Percentiles rank a stretch among this genome's conserved stretches.
Evolutionary conservation across 495 filamentous ascomycete species (phyloP).

Genomic region (Trichocladium antarcticum): DNA sequence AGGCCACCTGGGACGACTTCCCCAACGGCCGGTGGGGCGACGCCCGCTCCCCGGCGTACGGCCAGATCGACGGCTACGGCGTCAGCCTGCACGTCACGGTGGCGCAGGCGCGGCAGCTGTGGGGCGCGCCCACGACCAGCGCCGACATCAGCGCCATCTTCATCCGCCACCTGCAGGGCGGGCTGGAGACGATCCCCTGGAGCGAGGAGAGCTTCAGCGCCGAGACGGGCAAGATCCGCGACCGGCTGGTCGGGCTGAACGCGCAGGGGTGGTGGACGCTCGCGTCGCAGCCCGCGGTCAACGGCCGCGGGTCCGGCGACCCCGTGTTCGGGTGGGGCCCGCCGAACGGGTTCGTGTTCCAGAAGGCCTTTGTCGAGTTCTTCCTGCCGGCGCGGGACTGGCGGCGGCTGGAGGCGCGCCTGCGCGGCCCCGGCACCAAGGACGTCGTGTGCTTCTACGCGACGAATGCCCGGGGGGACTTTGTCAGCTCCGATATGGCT

Average conservation of each 20-base stretch:
- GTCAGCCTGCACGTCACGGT: slow-evolving; percentile 74
- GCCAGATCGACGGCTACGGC: slow-evolving; percentile 93
- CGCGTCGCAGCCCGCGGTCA: slow-evolving; percentile 91
- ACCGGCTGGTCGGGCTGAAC: slow-evolving; percentile 63
- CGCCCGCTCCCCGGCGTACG: slow-evolving; percentile 78
- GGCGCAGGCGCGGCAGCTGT: slow-evolving; percentile 64
- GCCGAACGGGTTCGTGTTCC: slow-evolving; percentile 85
- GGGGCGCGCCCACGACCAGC: slow-evolving; percentile 60
- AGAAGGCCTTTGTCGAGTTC: slow-evolving; percentile 96
- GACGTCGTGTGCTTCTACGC: slow-evolving; percentile 77
- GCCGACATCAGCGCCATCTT: slow-evolving; percentile 71
- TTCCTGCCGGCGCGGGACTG: slow-evolving; percentile 69
- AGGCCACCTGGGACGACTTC: slow-evolving; percentile 98
- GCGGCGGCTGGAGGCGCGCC: slow-evolving; percentile 47
- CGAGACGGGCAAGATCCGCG: slow-evolving; percentile 70
- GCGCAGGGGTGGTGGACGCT: slow-evolving; percentile 89
- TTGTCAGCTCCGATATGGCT: slow-evolving; percentile 49
- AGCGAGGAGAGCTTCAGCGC: slow-evolving; percentile 78
- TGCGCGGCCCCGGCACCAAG: slow-evolving; percentile 43
- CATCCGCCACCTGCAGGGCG: slow-evolving; percentile 62
- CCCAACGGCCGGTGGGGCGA: slow-evolving; percentile 97
- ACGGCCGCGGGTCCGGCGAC: slow-evolving; percentile 65
- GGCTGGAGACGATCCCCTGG: slow-evolving; percentile 76
- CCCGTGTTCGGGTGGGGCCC: slow-evolving; percentile 91
- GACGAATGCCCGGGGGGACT: slow-evolving; percentile 57